A percentile compares a stretch with the other conserved stretches of the same genome.
These are phyloP conservation scores for Eimeria praecox DNA, from an alignment of 169 alveolate genomes.

Conservation along the genomic window DNA sequence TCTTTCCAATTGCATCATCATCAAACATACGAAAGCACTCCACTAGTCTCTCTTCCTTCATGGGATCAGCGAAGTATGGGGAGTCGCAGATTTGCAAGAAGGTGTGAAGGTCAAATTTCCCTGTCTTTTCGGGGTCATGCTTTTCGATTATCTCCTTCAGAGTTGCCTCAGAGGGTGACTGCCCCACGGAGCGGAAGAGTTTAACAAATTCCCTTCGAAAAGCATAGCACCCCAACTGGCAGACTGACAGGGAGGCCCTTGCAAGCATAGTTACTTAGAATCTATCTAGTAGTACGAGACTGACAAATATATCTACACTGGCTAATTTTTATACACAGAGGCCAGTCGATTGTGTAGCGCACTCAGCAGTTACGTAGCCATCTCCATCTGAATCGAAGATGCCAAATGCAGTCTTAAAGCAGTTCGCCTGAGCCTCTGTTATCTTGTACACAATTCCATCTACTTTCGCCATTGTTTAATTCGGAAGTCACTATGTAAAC, in stretches of 20 bases:
- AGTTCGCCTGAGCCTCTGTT: constrained; percentile 79
- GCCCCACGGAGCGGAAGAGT: constrained; percentile 81
- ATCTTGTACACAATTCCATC: constrained; percentile 78
- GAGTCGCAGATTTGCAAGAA: constrained; percentile 77
- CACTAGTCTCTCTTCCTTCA: constrained; percentile 75
- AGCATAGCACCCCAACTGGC: background rate
- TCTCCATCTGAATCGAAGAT: constrained; percentile 77
- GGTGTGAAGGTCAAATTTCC: constrained; percentile 51
- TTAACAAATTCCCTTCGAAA: constrained; percentile 66
- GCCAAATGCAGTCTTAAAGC: constrained; percentile 78
- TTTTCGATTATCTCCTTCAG: constrained; percentile 37
- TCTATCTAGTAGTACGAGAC: background rate
- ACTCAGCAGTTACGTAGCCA: constrained; percentile 70
- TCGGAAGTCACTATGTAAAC: background rate
- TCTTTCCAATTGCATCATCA: constrained; percentile 71
- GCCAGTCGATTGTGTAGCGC: background rate
- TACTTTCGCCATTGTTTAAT: constrained; percentile 65
- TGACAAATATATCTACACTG: background rate
- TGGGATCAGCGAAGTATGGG: constrained; percentile 70
- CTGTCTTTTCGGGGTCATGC: constrained; percentile 58
- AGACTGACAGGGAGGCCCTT: background rate
- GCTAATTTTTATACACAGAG: background rate
- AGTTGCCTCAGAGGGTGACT: constrained; percentile 77
- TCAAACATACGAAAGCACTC: constrained; percentile 78
- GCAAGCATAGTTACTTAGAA: background rate